phyloP scores from a whole-genome alignment of 495 filamentous ascomycete species.

The Daldinia vernicosa region DNA sequence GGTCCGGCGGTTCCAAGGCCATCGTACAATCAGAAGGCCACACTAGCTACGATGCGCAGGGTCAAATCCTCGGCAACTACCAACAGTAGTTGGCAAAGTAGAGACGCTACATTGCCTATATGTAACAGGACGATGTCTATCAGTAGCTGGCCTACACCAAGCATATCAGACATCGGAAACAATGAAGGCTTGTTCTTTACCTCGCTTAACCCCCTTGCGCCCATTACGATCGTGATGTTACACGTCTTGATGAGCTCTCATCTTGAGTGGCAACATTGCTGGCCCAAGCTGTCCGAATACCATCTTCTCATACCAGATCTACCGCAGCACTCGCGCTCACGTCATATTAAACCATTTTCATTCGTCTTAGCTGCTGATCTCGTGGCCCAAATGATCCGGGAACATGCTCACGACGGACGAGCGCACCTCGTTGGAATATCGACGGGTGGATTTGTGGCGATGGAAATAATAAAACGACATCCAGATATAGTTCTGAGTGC shows the following conservation, averaged over 20 bases:
- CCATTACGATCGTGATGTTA: conserved; percentile 46
- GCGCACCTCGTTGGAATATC: conserved; percentile 49
- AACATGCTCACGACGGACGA: conserved; percentile 41
- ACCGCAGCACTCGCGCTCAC: conserved; percentile 46
- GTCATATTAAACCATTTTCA: conserved; percentile 33
- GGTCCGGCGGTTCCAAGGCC: neutral
- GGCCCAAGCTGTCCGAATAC: conserved; percentile 44
- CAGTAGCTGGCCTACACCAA: conserved; percentile 36
- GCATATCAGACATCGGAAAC: neutral
- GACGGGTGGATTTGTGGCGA: conserved; percentile 44
- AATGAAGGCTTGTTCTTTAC: conserved; percentile 29
- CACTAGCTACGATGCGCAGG: conserved; percentile 28
- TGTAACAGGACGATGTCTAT: conserved; percentile 22
- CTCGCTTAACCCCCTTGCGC: conserved; percentile 36
- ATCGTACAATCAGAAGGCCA: conserved; percentile 3
- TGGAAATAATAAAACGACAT: conserved; percentile 41
- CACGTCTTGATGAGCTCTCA: conserved; percentile 48
- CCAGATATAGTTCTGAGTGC: conserved; percentile 41
- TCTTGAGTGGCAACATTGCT: conserved; percentile 47
- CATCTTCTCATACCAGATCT: conserved; percentile 49
- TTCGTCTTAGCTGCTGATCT: conserved; percentile 40
- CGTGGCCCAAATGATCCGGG: conserved; percentile 45
- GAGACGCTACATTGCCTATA: conserved; percentile 27
- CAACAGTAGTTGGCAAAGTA: conserved; percentile 14
- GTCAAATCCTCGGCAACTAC: conserved; percentile 25